phyloP scores from a whole-genome alignment of 768 basidiomycete species.

The Lactifluus piperatus region DNA sequence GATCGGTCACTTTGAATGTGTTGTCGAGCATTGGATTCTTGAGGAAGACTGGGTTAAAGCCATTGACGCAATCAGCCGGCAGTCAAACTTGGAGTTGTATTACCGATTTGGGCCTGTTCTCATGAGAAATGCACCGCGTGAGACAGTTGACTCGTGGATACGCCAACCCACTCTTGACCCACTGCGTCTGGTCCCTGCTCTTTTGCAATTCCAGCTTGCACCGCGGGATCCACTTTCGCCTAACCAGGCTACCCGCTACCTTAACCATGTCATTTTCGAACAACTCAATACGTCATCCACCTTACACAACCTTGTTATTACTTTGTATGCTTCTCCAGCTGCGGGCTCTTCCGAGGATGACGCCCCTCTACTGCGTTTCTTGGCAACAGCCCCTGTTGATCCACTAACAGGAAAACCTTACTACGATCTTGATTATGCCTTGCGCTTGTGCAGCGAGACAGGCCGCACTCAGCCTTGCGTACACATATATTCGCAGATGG shows the following conservation, averaged over 20 bases:
- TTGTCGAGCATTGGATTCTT: slow-evolving; percentile 86
- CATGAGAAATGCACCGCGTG: slow-evolving; percentile 78
- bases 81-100: slow-evolving; percentile 84
- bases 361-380: slow-evolving; percentile 74
- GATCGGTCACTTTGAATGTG: slow-evolving; percentile 74
- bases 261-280: slow-evolving; percentile 77
- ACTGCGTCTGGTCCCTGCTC: slow-evolving; percentile 77
- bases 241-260: slow-evolving; percentile 86
- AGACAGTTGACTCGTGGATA: slow-evolving; percentile 89
- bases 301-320: slow-evolving; percentile 90
- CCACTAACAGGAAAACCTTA: slow-evolving; percentile 80
- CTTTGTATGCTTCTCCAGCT: slow-evolving; percentile 64
- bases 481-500: slow-evolving; percentile 96
- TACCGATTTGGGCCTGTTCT: slow-evolving; percentile 89
- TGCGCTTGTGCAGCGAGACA: slow-evolving; percentile 82
- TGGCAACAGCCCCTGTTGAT: slow-evolving; percentile 73
- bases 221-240: slow-evolving; percentile 63
- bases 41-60: slow-evolving; percentile 91
- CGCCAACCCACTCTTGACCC: slow-evolving; percentile 75
- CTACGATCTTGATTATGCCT: slow-evolving; percentile 94
- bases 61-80: slow-evolving; percentile 76
- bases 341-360: slow-evolving; percentile 50
- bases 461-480: slow-evolving; percentile 84
- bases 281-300: slow-evolving; percentile 74
- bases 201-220: slow-evolving; percentile 71